phyloP scores from a whole-genome alignment of 2,329 filamentous ascomycete species.

The Emmonsiellopsis sp. region DNA sequence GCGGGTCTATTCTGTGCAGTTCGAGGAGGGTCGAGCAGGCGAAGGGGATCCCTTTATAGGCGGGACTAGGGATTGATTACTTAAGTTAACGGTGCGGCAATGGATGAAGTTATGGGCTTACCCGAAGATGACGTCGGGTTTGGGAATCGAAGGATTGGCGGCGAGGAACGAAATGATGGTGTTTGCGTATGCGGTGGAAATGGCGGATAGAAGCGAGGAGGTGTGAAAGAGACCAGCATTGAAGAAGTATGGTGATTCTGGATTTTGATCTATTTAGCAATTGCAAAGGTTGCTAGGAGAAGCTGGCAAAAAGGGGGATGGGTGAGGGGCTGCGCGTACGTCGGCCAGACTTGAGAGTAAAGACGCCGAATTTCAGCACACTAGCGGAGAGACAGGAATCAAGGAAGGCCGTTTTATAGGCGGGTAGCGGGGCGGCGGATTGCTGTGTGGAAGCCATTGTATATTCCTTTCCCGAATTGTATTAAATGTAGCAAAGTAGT shows the following conservation, averaged over 20 bases:
- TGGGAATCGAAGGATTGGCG: slow-evolving; percentile 31
- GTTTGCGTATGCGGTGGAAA: slow-evolving; percentile 71
- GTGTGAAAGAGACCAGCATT: slow-evolving; percentile 88
- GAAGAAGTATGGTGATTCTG: slow-evolving; percentile 87
- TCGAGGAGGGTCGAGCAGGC: slow-evolving; percentile 68
- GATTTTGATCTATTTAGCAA: not conserved
- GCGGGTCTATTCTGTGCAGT: slow-evolving; percentile 57
- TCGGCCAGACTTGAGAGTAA: slow-evolving; percentile 83
- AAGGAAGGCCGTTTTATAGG: slow-evolving; percentile 31
- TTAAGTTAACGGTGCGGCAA: not conserved
- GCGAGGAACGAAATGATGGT: slow-evolving; percentile 19
- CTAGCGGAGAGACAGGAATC: slow-evolving; percentile 31
- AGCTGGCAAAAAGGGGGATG: not conserved
- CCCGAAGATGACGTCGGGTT: slow-evolving; percentile 80
- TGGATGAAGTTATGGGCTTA: not conserved
- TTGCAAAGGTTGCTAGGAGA: not conserved
- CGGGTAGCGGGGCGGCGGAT: slow-evolving; percentile 3
- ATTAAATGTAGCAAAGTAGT: not conserved
- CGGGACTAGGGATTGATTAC: slow-evolving; percentile 43
- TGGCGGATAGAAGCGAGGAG: slow-evolving; percentile 65
- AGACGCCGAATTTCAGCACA: slow-evolving; percentile 35
- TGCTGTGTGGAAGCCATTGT: not conserved
- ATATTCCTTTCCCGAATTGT: not conserved
- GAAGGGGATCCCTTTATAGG: slow-evolving; percentile 96
- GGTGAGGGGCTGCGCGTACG: not conserved